Percentiles rank a stretch among this genome's conserved stretches.
Conservation (phyloP, 306 rosid genomes). For the Ochetophila trinervis region DNA sequence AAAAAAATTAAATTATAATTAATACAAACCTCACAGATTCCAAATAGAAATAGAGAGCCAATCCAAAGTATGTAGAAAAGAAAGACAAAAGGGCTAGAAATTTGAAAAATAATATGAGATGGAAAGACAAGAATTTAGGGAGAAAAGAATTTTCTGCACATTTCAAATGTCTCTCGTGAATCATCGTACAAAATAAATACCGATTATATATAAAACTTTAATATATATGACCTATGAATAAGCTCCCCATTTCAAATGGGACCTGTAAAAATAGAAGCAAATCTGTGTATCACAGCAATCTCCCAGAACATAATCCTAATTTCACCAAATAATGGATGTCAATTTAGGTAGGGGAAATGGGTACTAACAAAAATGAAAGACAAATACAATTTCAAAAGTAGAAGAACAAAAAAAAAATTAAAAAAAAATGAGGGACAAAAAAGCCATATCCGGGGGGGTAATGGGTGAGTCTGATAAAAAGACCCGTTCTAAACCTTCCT, state of each 20-base stretch:
- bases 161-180: slow-evolving; percentile 55
- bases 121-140: neutral
- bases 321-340: slow-evolving; percentile 47
- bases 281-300: slow-evolving; percentile 50
- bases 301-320: slow-evolving; percentile 76
- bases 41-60: neutral
- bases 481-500: slow-evolving; percentile 47
- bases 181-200: slow-evolving; percentile 71
- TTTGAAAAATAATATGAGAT: neutral
- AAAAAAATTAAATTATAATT: too few species aligned
- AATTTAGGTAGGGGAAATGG: slow-evolving; percentile 46
- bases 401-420: neutral
- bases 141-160: slow-evolving; percentile 75
- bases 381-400: slow-evolving; percentile 31
- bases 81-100: neutral
- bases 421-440: slow-evolving; percentile 33
- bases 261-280: slow-evolving; percentile 18
- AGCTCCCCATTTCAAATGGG: slow-evolving; percentile 59
- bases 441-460: slow-evolving; percentile 39
- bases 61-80: neutral
- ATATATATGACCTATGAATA: too few species aligned
- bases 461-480: slow-evolving; percentile 55
- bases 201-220: slow-evolving; percentile 28
- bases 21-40: too few species aligned
- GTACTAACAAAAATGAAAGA: slow-evolving; percentile 53